Percentiles rank a stretch among this genome's conserved stretches.
Conservation (phyloP, 169 alveolate genomes). For the Prorocentrum cordatum region DNA sequence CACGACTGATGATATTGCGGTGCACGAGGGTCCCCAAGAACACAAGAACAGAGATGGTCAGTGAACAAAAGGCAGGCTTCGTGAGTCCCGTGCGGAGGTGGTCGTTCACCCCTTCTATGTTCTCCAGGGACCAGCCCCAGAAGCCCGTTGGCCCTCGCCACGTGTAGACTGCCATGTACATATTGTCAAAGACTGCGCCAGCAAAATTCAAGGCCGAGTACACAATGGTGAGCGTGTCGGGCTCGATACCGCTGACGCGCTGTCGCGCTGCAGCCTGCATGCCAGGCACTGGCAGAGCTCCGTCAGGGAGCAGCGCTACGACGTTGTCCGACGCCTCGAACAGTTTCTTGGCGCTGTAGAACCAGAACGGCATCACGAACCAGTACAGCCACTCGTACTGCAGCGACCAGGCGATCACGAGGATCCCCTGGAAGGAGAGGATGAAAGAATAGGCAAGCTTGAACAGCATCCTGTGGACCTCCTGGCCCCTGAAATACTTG, state of each 20-base stretch:
- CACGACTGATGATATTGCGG: constrained; percentile 15
- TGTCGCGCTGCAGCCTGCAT: neutral
- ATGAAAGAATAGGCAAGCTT: constrained; percentile 66
- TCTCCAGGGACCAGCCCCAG: constrained; percentile 39
- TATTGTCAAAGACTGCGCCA: constrained; percentile 55
- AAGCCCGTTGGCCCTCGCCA: constrained; percentile 63
- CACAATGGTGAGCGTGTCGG: constrained; percentile 49
- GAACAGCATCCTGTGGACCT: constrained; percentile 57
- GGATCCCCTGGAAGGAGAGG: constrained; percentile 57
- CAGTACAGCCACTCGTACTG: constrained; percentile 62
- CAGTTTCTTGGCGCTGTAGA: constrained; percentile 59
- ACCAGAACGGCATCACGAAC: constrained; percentile 67
- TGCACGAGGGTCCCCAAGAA: constrained; percentile 58
- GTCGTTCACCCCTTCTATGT: constrained; percentile 8
- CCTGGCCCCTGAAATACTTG: constrained; percentile 50
- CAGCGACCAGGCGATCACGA: constrained; percentile 49
- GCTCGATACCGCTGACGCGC: constrained; percentile 31
- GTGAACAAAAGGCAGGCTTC: neutral
- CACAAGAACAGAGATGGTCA: constrained; percentile 1
- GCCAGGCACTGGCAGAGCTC: neutral
- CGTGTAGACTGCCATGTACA: constrained; percentile 65
- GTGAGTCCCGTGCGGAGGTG: constrained; percentile 19
- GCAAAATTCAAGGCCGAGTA: constrained; percentile 53
- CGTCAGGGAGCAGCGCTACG: neutral
- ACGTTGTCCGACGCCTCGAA: constrained; percentile 3